phyloP scores from a whole-genome alignment of 2,329 filamentous ascomycete genomes.

The Alternaria metachromatica region DNA sequence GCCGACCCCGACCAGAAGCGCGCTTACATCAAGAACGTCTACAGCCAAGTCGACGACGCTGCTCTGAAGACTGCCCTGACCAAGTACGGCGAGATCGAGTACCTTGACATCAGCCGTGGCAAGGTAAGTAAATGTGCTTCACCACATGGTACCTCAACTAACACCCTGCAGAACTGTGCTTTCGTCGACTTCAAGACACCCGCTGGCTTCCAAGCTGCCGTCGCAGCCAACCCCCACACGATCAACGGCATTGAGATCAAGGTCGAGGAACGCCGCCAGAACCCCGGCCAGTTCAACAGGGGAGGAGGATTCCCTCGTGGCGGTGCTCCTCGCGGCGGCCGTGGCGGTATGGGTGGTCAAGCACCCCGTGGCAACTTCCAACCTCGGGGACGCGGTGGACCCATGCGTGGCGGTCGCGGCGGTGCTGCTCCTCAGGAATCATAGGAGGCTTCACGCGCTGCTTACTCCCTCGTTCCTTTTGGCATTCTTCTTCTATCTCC shows the following conservation, averaged over 20 bases:
- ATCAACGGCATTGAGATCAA: slow-evolving; percentile 82
- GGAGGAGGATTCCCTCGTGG: slow-evolving; percentile 49
- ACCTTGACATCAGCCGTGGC: slow-evolving; percentile 68
- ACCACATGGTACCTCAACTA: slow-evolving; percentile 14
- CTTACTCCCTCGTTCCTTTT: slow-evolving; percentile 8
- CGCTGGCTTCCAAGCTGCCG: slow-evolving; percentile 82
- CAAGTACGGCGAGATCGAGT: slow-evolving; percentile 69
- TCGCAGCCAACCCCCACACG: slow-evolving; percentile 82
- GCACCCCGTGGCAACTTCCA: slow-evolving; percentile 73
- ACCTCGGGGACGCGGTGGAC: slow-evolving; percentile 71
- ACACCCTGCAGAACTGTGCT: slow-evolving; percentile 77
- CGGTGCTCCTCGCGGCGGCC: slow-evolving; percentile 63
- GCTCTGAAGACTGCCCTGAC: slow-evolving; percentile 74
- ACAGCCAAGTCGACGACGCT: slow-evolving; percentile 79
- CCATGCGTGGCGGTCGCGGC: slow-evolving; percentile 60
- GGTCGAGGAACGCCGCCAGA: slow-evolving; percentile 85
- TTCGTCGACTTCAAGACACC: slow-evolving; percentile 90
- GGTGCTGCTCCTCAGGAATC: slow-evolving; percentile 43
- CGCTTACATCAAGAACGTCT: slow-evolving; percentile 96
- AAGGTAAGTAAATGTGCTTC: slow-evolving; percentile 69
- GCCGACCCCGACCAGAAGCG: slow-evolving; percentile 77
- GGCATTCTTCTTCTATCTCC: slow-evolving; percentile 14
- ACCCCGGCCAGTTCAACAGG: slow-evolving; percentile 44
- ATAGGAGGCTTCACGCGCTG: slow-evolving; percentile 22
- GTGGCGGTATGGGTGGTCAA: slow-evolving; percentile 64